These are phyloP conservation scores for Cylindrodendrum hubeiense DNA, from an alignment of 2,329 filamentous ascomycete species.

Conservation along the genomic window DNA sequence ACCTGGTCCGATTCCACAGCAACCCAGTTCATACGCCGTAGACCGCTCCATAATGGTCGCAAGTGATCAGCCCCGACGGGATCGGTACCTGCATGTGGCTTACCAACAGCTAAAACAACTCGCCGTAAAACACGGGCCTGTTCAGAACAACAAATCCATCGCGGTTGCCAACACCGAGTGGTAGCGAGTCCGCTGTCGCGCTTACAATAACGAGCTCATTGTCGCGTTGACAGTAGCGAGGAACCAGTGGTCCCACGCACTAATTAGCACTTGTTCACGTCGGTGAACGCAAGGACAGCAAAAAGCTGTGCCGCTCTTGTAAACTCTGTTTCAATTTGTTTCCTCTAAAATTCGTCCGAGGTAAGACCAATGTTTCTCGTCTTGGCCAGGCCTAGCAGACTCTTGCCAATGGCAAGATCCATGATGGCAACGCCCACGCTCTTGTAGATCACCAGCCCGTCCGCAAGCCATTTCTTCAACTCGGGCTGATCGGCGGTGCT, in stretches of 20 bases:
- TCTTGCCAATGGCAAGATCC: slow-evolving; percentile 73
- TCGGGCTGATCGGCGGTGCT: slow-evolving; percentile 10
- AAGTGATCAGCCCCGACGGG: not conserved
- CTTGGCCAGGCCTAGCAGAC: slow-evolving; percentile 68
- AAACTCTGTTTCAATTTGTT: not conserved
- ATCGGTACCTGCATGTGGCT: not conserved
- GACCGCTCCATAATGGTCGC: not conserved
- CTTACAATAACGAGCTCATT: no score
- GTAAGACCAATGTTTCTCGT: slow-evolving; percentile 63
- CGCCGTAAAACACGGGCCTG: not conserved
- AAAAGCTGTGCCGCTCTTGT: not conserved
- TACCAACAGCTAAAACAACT: not conserved
- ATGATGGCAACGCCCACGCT: slow-evolving; percentile 76
- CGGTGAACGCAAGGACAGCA: not conserved
- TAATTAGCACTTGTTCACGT: no score
- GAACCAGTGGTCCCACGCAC: no score
- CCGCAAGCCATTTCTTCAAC: slow-evolving; percentile 70
- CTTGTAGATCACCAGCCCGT: slow-evolving; percentile 77
- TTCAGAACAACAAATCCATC: no score
- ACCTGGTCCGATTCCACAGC: not conserved
- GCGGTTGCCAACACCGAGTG: no score
- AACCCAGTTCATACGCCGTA: not conserved
- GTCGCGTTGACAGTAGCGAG: no score
- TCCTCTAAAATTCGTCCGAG: slow-evolving; percentile 37
- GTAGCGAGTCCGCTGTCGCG: no score